Conservation (phyloP, 2,329 filamentous ascomycete genomes). For the Verticillium albo-atrum region DNA sequence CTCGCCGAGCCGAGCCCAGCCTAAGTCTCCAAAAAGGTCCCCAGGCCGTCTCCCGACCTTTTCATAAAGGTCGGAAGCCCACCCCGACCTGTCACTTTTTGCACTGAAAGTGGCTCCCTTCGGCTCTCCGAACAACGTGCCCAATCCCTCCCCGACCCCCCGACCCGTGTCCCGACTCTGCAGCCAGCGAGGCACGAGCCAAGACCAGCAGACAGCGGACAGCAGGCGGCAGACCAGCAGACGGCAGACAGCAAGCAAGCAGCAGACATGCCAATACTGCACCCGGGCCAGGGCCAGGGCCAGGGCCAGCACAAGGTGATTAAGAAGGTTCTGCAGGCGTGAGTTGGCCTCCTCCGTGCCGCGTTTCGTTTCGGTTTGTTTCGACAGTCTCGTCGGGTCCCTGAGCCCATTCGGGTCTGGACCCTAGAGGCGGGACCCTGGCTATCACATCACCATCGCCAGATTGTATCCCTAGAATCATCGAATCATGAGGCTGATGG, state of each 20-base stretch:
- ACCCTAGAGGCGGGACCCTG: not conserved
- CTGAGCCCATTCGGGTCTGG: not conserved
- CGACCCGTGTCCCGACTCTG: not conserved
- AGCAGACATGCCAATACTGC: not conserved
- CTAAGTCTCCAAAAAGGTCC: not conserved
- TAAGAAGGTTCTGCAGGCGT: conserved; percentile 14
- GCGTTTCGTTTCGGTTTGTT: too few relatives aligned
- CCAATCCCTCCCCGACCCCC: not conserved
- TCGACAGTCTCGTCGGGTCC: not conserved
- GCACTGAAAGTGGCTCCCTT: not conserved
- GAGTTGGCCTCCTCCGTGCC: conserved; percentile 2
- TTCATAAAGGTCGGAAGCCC: not conserved
- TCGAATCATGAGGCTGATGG: not conserved
- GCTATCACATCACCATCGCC: not conserved
- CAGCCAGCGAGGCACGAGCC: not conserved
- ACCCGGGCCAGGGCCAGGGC: conserved; percentile 11
- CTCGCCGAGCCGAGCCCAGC: too few relatives aligned
- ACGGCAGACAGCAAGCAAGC: too few relatives aligned
- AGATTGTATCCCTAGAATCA: not conserved
- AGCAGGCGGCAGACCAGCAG: too few relatives aligned
- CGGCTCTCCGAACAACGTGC: not conserved
- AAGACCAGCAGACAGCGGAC: not conserved
- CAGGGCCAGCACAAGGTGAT: conserved; percentile 13
- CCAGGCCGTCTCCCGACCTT: not conserved
- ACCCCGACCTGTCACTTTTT: not conserved